Percentiles rank a stretch among this genome's conserved stretches.
phyloP scores from a whole-genome alignment of 2,329 filamentous ascomycete genomes.

The Pyrenophora graminea region DNA sequence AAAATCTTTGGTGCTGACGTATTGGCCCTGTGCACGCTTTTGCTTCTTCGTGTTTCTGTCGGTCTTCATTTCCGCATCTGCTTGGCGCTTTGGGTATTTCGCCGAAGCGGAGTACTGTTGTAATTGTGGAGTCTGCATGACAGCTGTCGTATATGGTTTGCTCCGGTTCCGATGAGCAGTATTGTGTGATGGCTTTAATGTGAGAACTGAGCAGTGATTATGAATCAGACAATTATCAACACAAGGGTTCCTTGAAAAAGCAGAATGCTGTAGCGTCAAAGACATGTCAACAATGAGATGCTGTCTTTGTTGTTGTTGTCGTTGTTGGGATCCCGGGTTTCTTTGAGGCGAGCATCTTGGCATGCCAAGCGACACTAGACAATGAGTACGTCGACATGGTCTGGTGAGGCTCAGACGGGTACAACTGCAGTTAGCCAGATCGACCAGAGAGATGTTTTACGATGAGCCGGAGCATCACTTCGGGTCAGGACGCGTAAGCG shows the following conservation, averaged over 20 bases:
- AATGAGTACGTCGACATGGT: neutral
- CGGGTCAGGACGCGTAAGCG: neutral
- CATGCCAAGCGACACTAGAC: no score
- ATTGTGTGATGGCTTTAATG: neutral
- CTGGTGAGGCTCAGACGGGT: neutral
- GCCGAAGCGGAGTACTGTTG: neutral
- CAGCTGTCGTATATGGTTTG: neutral
- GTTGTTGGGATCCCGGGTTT: neutral
- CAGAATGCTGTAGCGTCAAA: no score
- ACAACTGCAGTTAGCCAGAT: neutral
- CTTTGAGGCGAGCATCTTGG: no score
- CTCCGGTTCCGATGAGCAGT: neutral
- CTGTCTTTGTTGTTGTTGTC: no score
- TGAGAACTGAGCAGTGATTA: no score
- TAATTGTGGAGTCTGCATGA: neutral
- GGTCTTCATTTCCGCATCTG: neutral
- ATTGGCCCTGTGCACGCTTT: neutral
- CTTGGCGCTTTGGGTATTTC: neutral
- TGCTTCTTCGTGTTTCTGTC: neutral
- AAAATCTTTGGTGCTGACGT: neutral
- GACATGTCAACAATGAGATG: no score
- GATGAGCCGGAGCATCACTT: neutral
- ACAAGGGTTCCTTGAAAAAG: no score
- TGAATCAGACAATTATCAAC: no score
- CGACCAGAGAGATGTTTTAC: neutral